phyloP scores from a whole-genome alignment of 2,329 filamentous ascomycete species.

The Ophiostoma piceae region DNA sequence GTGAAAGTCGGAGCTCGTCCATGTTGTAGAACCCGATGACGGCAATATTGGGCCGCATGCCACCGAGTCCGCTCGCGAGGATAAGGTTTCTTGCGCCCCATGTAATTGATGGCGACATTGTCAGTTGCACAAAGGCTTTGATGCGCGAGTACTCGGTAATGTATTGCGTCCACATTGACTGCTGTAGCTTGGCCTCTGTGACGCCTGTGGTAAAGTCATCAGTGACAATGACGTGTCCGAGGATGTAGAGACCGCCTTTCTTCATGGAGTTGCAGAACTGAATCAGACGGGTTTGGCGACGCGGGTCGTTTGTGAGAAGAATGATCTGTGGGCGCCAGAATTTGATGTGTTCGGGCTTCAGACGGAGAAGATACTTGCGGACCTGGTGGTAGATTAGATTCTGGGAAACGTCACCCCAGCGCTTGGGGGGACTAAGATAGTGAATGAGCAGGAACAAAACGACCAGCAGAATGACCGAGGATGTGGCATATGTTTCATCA shows the following conservation, averaged over 20 bases:
- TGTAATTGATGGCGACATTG: constrained; percentile 73
- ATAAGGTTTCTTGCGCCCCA: constrained; percentile 84
- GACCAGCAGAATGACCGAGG: constrained; percentile 67
- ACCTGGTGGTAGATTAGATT: constrained; percentile 84
- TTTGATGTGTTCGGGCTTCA: constrained; percentile 84
- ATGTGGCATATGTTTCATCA: constrained; percentile 71
- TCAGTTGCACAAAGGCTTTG: constrained; percentile 84
- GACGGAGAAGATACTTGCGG: constrained; percentile 76
- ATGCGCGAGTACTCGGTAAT: constrained; percentile 76
- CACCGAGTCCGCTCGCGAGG: constrained; percentile 72
- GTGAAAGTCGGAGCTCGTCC: constrained; percentile 63
- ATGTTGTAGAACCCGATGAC: constrained; percentile 76
- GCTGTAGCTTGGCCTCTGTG: constrained; percentile 73
- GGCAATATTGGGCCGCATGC: constrained; percentile 85
- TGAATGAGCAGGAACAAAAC: constrained; percentile 80
- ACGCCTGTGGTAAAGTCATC: constrained; percentile 74
- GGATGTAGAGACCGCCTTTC: constrained; percentile 77
- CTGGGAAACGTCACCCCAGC: constrained; percentile 86
- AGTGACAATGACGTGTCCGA: constrained; percentile 83
- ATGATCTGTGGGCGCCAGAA: constrained; percentile 90
- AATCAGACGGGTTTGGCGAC: constrained; percentile 76
- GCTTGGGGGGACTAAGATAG: constrained; percentile 77
- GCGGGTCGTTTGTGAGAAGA: constrained; percentile 73
- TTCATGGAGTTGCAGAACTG: constrained; percentile 90
- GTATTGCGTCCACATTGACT: constrained; percentile 77